Percentiles rank a stretch among this genome's conserved stretches.
Conservation (phyloP, 2,329 filamentous ascomycete genomes). For the Diplocarpon rosae region DNA sequence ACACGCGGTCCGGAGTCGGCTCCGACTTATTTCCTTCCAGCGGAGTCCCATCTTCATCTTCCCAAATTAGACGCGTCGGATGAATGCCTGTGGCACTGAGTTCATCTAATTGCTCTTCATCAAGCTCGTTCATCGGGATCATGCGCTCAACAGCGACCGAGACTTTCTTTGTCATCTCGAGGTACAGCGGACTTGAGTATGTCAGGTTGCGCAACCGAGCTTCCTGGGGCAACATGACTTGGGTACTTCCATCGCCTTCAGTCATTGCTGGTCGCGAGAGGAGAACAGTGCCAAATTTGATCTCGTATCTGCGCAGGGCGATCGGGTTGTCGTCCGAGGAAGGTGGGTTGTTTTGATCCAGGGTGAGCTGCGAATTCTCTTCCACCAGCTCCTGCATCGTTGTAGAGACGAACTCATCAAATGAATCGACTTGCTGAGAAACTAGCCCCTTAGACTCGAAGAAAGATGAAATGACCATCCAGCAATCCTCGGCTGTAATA, state of each 20-base stretch:
- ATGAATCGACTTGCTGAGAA: slow-evolving; percentile 95
- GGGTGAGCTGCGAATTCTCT: slow-evolving; percentile 82
- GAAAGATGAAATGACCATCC: slow-evolving; percentile 94
- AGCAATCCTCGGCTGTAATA: slow-evolving; percentile 96
- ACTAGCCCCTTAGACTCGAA: slow-evolving; percentile 94
- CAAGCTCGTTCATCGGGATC: slow-evolving; percentile 55
- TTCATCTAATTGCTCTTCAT: slow-evolving; percentile 49
- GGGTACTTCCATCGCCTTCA: slow-evolving; percentile 82
- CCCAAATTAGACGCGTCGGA: slow-evolving; percentile 49
- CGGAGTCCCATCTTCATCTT: slow-evolving; percentile 37
- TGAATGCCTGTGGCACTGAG: slow-evolving; percentile 43
- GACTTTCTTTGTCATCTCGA: slow-evolving; percentile 77
- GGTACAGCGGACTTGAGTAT: slow-evolving; percentile 84
- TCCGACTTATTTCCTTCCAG: slow-evolving; percentile 36
- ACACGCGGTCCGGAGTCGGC: slow-evolving; percentile 48
- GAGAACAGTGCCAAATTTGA: slow-evolving; percentile 85
- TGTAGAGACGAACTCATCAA: slow-evolving; percentile 89
- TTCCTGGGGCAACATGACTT: slow-evolving; percentile 83
- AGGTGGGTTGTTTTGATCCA: slow-evolving; percentile 82
- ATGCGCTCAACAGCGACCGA: slow-evolving; percentile 70
- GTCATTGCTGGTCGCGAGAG: slow-evolving; percentile 84
- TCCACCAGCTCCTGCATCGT: slow-evolving; percentile 92
- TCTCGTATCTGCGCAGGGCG: slow-evolving; percentile 82
- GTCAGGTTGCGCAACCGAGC: slow-evolving; percentile 92
- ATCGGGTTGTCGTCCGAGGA: slow-evolving; percentile 67